These are phyloP conservation scores for Penicillium macrosclerotiorum DNA, from an alignment of 495 filamentous ascomycete genomes.

Conservation along the genomic window DNA sequence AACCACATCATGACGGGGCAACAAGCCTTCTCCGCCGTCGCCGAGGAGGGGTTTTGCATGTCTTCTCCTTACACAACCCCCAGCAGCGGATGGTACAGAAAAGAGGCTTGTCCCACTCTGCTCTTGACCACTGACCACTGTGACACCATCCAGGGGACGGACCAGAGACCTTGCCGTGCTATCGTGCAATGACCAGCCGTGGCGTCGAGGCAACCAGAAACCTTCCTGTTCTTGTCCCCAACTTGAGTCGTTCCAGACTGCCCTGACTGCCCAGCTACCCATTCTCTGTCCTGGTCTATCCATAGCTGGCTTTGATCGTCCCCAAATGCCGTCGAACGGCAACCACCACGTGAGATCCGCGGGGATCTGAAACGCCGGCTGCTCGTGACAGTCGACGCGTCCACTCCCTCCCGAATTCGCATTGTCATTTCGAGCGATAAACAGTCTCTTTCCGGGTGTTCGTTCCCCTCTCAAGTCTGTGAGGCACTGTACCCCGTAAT, in stretches of 20 bases:
- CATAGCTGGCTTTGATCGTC: too few species aligned
- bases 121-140: not conserved
- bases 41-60: conserved; percentile 2
- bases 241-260: not conserved
- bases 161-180: not conserved
- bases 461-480: too few species aligned
- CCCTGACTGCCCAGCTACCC: too few species aligned
- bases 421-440: too few species aligned
- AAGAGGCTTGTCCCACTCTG: not conserved
- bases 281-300: too few species aligned
- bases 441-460: too few species aligned
- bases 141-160: not conserved
- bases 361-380: conserved; percentile 27
- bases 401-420: not conserved
- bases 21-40: not conserved
- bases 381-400: conserved; percentile 8
- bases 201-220: conserved; percentile 1
- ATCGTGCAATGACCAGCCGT: not conserved
- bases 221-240: not conserved
- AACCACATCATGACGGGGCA: conserved; percentile 2
- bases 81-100: not conserved
- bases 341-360: conserved; percentile 29
- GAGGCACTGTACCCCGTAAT: not conserved
- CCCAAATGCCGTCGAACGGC: conserved; percentile 25
- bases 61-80: conserved; percentile 14